Conservation (phyloP, 2,329 filamentous ascomycete genomes). For the Aspergillus sp. region DNA sequence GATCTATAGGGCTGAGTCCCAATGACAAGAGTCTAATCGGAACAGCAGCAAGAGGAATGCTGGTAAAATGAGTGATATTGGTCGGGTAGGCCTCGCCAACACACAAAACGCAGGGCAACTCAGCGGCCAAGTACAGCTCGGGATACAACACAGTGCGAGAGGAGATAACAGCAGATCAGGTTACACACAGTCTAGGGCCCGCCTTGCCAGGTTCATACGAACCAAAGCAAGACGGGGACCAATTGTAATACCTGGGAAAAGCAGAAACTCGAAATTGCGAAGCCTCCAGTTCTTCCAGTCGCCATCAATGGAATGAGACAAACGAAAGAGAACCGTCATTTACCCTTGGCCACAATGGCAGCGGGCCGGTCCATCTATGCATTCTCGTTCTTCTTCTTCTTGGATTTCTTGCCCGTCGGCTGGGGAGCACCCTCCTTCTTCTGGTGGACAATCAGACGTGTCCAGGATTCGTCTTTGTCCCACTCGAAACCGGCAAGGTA, state of each 20-base stretch:
- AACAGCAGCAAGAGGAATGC: too few species aligned
- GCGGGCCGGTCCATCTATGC: constrained; percentile 16
- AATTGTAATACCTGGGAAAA: too few species aligned
- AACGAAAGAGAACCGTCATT: constrained; percentile 1
- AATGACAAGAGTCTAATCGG: too few species aligned
- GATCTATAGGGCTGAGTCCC: too few species aligned
- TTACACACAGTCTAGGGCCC: background rate
- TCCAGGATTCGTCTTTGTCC: constrained; percentile 89
- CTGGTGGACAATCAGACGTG: constrained; percentile 76
- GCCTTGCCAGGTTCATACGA: background rate
- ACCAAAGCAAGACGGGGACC: too few species aligned
- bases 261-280: too few species aligned
- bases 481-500: constrained; percentile 93
- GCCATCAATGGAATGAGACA: too few species aligned
- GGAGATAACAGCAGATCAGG: background rate
- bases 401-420: constrained; percentile 41
- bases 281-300: too few species aligned
- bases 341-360: background rate
- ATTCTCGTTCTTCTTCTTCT: constrained; percentile 52
- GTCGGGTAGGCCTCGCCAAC: background rate
- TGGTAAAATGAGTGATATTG: background rate
- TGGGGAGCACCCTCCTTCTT: constrained; percentile 54
- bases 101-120: background rate
- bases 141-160: background rate
- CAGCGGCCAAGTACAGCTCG: background rate